Percentiles rank a stretch among this genome's conserved stretches.
Conservation (phyloP, 2,329 filamentous ascomycete genomes). For the Colletotrichum sojae region DNA sequence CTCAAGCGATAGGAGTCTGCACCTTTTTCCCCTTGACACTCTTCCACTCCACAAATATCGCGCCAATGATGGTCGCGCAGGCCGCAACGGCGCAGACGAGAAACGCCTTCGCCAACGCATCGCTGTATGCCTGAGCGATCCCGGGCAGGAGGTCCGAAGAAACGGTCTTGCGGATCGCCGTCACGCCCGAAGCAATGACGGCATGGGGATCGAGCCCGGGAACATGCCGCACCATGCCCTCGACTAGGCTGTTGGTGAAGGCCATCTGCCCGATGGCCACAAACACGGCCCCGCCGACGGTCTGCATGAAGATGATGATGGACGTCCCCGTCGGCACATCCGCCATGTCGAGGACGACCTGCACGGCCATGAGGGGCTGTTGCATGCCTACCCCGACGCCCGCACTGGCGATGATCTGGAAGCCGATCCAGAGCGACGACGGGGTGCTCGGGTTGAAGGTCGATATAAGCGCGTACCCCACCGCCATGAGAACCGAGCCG, state of each 20-base stretch:
- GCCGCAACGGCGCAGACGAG: slow-evolving; percentile 60
- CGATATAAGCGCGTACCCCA: slow-evolving; percentile 59
- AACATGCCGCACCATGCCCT: slow-evolving; percentile 52
- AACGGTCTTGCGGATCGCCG: slow-evolving; percentile 51
- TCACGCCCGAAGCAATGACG: slow-evolving; percentile 55
- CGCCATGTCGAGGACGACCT: slow-evolving; percentile 57
- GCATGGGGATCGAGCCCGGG: slow-evolving; percentile 51
- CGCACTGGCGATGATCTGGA: slow-evolving; percentile 58
- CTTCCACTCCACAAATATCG: slow-evolving; percentile 65
- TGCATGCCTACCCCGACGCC: slow-evolving; percentile 61
- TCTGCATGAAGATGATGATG: slow-evolving; percentile 61
- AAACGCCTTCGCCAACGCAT: slow-evolving; percentile 59
- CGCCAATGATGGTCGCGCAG: slow-evolving; percentile 58
- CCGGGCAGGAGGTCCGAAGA: slow-evolving; percentile 48
- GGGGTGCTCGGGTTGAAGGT: slow-evolving; percentile 54
- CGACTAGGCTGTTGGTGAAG: slow-evolving; percentile 62
- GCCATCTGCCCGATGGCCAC: slow-evolving; percentile 66
- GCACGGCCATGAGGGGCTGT: slow-evolving; percentile 60
- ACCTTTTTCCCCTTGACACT: slow-evolving; percentile 70
- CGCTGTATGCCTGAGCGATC: slow-evolving; percentile 60
- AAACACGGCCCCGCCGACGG: slow-evolving; percentile 62
- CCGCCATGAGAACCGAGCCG: slow-evolving; percentile 50
- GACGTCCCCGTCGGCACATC: slow-evolving; percentile 64
- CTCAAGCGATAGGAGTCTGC: slow-evolving; percentile 39
- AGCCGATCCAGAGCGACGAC: slow-evolving; percentile 59